Percentiles rank a stretch among this genome's conserved stretches.
Conservation (phyloP, 2,329 filamentous ascomycete species). For the Biscogniauxia marginata region DNA sequence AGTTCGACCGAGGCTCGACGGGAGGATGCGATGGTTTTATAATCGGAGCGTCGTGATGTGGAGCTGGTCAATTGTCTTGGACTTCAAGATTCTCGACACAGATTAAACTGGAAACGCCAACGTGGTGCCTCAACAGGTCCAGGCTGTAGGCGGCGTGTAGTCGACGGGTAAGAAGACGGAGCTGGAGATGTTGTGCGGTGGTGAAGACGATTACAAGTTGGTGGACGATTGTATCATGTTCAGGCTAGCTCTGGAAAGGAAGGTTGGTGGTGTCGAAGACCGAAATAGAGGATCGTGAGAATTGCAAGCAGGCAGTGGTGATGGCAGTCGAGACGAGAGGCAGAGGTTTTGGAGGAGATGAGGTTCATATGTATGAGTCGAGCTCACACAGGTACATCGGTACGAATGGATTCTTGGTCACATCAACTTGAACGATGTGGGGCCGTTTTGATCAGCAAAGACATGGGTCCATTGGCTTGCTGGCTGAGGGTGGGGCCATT, state of each 20-base stretch:
- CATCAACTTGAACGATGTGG: conserved; percentile 19
- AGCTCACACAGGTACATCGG: conserved; percentile 23
- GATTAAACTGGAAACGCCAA: conserved; percentile 6
- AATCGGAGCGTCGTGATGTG: conserved; percentile 1
- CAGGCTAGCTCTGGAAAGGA: conserved; percentile 16
- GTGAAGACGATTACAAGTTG: conserved; percentile 17
- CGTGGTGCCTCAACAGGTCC: conserved; percentile 11
- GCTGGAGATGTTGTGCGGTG: conserved; percentile 7
- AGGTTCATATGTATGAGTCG: conserved; percentile 33
- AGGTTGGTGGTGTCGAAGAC: conserved; percentile 17
- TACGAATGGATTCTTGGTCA: conserved; percentile 25
- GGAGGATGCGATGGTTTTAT: background rate
- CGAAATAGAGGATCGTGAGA: conserved; percentile 8
- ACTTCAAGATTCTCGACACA: conserved; percentile 16
- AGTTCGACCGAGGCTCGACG: background rate
- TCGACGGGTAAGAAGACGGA: conserved; percentile 12
- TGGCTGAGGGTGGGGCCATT: conserved; percentile 15
- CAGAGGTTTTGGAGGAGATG: conserved; percentile 27
- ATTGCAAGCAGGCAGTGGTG: conserved; percentile 5
- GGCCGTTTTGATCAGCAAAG: conserved; percentile 29
- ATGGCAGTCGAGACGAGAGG: conserved; percentile 8
- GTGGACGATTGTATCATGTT: conserved; percentile 22
- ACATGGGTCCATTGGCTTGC: conserved; percentile 19
- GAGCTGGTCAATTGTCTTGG: conserved; percentile 10
- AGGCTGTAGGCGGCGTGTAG: conserved; percentile 8